Evolutionary conservation across 768 basidiomycete species (phyloP), one percentile per base, ranked within the genome.

Genomic region (Punctularia strigosozonata): DNA sequence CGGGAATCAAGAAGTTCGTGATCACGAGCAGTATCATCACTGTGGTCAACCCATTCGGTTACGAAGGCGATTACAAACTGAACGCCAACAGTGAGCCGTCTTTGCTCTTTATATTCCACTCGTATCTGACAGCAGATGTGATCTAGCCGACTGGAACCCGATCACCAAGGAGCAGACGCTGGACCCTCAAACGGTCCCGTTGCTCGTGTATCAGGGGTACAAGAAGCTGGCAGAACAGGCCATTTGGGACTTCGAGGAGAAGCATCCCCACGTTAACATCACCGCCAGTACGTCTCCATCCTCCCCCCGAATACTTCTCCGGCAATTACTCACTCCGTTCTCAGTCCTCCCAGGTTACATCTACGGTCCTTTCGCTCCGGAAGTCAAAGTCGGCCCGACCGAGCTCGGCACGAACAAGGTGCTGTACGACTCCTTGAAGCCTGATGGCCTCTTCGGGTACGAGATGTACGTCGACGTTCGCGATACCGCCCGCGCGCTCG

Each of bases 1-100:
- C 49, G 2, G 44, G 50, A 1, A 54, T 73, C 51, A 58, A 64
- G 51, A 55, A 68, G 6, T 60, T 73, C 13, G 63, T 69, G 4
- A 51, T 69, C 44, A 68, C 69, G 12, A 52, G 54, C 42, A 54
- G 50, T 25, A 36, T 49, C 43, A 14, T 45, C 23, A 57, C 60
- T 36, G 20, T 41, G 12, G 10, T 30, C 10, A 30, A 28, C 31
- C 3, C 8, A 20, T 4, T 60, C 61, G 2, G 50, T 54, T 37
- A n/a, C n/a, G n/a, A n/a, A n/a, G n/a, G 64, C 66, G 19, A 35
- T 47, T 6, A 32, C 55, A 17, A 50, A 56, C 12, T 37, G 36
- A 2, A 41, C 35, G 4, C 2, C 25, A 5, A 24, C 24, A 6
- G 6, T 44, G n/a, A 42, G 34, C 37, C 14, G 23, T 31, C 25